Base-by-base conservation (phyloP, 441 rosid genomes). In the Daphne laureola region DNA sequence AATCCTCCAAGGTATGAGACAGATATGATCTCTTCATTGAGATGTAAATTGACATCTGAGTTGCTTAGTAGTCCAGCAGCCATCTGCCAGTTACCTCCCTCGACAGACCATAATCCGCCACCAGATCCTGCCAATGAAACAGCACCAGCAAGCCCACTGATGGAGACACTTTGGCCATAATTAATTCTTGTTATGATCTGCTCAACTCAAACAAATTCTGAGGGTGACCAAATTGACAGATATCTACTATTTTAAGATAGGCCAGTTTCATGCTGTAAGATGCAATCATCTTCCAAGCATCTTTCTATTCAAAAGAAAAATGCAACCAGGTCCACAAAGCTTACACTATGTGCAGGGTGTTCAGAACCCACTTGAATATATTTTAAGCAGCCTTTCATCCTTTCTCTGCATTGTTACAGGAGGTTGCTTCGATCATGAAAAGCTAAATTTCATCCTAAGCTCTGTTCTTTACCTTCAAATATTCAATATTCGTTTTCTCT, bases 11-110 rank as follows among this genome's bases (percentile, higher is more conserved):
- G 70, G 50, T 67, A 46, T 52, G 95, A 77, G 54, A 92, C 55
- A 45, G 95, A 82, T 44, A 67, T 63, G 46, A 92, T 86, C 73
- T 74, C 76, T 67, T 86, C 95, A 16, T 71, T 69, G 58, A 86
- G 75, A 73, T 81, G 88, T 71, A 88, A 73, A 14, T 61, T 72
- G 31, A 86, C 82, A 54, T 86, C 76, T 2, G 96, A 91, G 55
- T 47, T 67, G 62, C 84, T 77, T 23, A 91, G 76, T 46, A 92
- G 67, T 60, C 89, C 84, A 46, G 78, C 78, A 62, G 91, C 96
- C 89, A 92, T 82, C 81, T 81, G 91, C 89, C 93, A 86, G 64
- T 92, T 92, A 27, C 98, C 98, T 64, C 93, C 96, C 73, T 84
- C 79, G 61, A 92, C 64, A 8, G 95, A 64, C 98, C 98, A 92